A percentile compares a stretch with the other conserved stretches of the same genome.
Evolutionary conservation across 1,139 yeast species (phyloP).

Genomic region (Pichia cactophila): DNA sequence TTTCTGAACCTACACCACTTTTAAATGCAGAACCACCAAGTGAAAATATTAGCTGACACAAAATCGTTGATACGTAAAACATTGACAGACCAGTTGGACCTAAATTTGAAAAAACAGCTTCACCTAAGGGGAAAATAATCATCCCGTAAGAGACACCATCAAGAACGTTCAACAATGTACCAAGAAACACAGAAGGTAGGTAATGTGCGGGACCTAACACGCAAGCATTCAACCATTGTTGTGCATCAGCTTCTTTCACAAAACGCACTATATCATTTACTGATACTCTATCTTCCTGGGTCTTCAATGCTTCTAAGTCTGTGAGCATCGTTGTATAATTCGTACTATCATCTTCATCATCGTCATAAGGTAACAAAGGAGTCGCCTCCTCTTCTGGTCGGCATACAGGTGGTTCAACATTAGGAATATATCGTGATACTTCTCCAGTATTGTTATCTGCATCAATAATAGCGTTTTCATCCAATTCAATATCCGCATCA

Average conservation of each 20-base stretch:
- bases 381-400: not conserved
- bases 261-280: constrained; percentile 6
- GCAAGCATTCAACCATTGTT: constrained; percentile 20
- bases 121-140: constrained; percentile 91
- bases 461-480: not conserved
- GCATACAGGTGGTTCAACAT: not conserved
- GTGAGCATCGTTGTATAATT: not conserved
- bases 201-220: constrained; percentile 39
- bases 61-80: constrained; percentile 85
- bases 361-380: not conserved
- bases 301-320: constrained; percentile 8
- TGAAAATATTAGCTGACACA: constrained; percentile 82
- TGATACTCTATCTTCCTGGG: not conserved
- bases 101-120: constrained; percentile 61
- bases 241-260: constrained; percentile 13
- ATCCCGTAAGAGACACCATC: constrained; percentile 95
- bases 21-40: constrained; percentile 86
- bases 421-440: not conserved
- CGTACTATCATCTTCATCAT: constrained; percentile 2
- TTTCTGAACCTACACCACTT: constrained; percentile 90
- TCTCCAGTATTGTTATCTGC: not conserved
- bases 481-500: constrained; percentile 23
- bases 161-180: constrained; percentile 73
- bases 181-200: constrained; percentile 75
- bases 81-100: constrained; percentile 90